A percentile compares a stretch with the other conserved stretches of the same genome.
Evolutionary conservation across 345 rosid species (phyloP).

Genomic region (Salix caprea): DNA sequence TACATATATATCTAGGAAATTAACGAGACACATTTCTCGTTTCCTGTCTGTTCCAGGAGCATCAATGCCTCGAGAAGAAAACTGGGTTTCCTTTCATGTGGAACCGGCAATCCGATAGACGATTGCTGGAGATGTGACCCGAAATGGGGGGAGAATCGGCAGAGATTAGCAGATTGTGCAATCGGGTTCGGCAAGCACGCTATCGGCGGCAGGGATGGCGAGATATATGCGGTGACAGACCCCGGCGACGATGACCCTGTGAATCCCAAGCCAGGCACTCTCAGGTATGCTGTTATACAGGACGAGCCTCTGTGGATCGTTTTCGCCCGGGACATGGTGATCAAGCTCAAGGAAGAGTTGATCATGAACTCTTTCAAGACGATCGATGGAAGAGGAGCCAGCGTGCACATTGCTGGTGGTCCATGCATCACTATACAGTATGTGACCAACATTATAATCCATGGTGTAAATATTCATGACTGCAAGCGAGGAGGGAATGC

Average conservation of each 20-base stretch:
- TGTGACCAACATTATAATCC: slow-evolving; percentile 29
- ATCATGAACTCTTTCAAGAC: slow-evolving; percentile 35
- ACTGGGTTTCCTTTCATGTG: slow-evolving; percentile 19
- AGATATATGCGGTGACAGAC: slow-evolving; percentile 18
- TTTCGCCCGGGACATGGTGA: slow-evolving; percentile 22
- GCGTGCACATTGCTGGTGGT: slow-evolving; percentile 27
- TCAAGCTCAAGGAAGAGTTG: slow-evolving; percentile 19
- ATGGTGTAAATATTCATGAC: slow-evolving; percentile 28
- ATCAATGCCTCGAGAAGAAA: slow-evolving; percentile 19
- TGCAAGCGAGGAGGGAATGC: slow-evolving; percentile 30
- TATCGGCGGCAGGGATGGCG: slow-evolving; percentile 30
- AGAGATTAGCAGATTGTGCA: slow-evolving; percentile 23
- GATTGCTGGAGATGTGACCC: slow-evolving; percentile 31
- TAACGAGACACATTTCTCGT: background rate
- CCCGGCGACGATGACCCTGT: slow-evolving; percentile 17
- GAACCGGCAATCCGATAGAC: slow-evolving; percentile 25
- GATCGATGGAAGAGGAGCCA: slow-evolving; percentile 27
- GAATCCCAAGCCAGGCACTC: slow-evolving; percentile 22
- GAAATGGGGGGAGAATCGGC: slow-evolving; percentile 20
- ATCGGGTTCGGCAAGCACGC: slow-evolving; percentile 30
- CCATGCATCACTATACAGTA: slow-evolving; percentile 31
- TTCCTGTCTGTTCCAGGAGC: slow-evolving; percentile 15
- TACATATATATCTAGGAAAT: background rate
- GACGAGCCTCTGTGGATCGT: slow-evolving; percentile 28
- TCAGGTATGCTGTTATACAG: slow-evolving; percentile 21